Evolutionary conservation across 345 rosid genomes (phyloP).

Genomic region (Hibiscus mutabilis): DNA sequence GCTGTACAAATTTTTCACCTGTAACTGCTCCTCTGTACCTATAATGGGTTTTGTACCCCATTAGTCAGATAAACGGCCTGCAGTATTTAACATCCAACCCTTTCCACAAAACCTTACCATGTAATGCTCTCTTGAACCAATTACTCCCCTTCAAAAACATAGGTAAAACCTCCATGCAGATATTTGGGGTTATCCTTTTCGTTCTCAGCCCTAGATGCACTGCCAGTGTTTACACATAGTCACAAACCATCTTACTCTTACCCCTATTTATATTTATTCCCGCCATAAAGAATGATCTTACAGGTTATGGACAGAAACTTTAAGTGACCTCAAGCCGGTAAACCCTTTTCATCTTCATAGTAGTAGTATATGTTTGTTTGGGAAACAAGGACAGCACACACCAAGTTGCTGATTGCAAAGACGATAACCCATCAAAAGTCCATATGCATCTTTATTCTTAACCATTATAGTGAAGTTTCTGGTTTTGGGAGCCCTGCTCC

Average conservation of each 20-base stretch:
- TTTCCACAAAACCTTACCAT: conserved; percentile 33
- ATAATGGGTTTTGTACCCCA: conserved; percentile 6
- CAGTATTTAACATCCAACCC: conserved; percentile 25
- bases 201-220: conserved; percentile 50
- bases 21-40: conserved; percentile 8
- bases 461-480: conserved; percentile 78
- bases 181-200: conserved; percentile 42
- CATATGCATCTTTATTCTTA: conserved; percentile 29
- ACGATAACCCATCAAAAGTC: conserved; percentile 54
- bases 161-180: conserved; percentile 28
- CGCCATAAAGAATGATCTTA: conserved; percentile 17
- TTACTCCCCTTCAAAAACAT: conserved; percentile 19
- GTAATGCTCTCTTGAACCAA: conserved; percentile 35
- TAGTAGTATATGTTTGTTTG: conserved; percentile 10
- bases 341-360: conserved; percentile 15
- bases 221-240: conserved; percentile 16
- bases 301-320: conserved; percentile 15
- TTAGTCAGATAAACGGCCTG: conserved; percentile 5
- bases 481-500: conserved; percentile 69
- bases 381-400: conserved; percentile 20
- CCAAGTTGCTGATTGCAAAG: conserved; percentile 69
- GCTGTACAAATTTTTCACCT: conserved; percentile 26
- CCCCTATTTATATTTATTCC: conserved; percentile 19
- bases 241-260: conserved; percentile 22
- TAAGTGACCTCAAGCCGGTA: conserved; percentile 31